Evolutionary conservation across 352 stramenopile species (phyloP), one percentile per base, ranked within the genome.

Genomic region (Saprolegnia parasitica): DNA sequence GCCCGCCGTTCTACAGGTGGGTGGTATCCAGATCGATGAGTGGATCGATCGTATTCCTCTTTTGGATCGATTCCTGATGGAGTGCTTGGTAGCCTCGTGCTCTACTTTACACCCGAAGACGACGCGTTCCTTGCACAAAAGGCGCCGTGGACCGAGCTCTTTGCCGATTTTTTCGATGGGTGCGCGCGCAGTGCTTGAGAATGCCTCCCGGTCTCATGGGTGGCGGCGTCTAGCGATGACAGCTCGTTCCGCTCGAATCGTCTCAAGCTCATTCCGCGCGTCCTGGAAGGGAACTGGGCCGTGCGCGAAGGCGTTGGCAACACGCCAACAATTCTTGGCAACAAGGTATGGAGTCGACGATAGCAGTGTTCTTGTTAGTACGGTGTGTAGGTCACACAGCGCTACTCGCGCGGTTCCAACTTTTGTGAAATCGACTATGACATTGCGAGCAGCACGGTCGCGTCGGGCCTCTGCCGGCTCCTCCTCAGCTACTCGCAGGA

Each of bases 261-360:
- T 2, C 78, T 97, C 29, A 98, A 98, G 75, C 67, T 98, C 11
- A 96, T 98, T 68, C 91, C 91, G 1, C 82, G 84, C 4, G 84
- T 98, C 10, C 83, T 95, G 8, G 87, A 96, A 71, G 91, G 89
- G 21, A 92, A 86, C n/a, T 96, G 87, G 79, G 80, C 92, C 10
- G 93, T 97, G 24, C 82, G 85, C 1, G 83, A 93, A 37, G 85
- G 87, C 20, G 87, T 97, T 0, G 89, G 88, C 26, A 94, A 86
- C 9, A 97, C 92, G 13, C 91, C 91, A 0, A 87, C 89, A 10
- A 93, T 98, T 62, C 76, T 97, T 37, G 91, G 90, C 24, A 96
- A 86, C 35, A 97, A 97, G 77, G 80, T 97, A 21, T 83, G 83
- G 9, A 9, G 21, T 4, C 1, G 2, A 16, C 29, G 8, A 20